Percentiles rank a stretch among this genome's conserved stretches.
phyloP scores from a whole-genome alignment of 768 basidiomycete genomes.

The Xerocomellus amylosporus region DNA sequence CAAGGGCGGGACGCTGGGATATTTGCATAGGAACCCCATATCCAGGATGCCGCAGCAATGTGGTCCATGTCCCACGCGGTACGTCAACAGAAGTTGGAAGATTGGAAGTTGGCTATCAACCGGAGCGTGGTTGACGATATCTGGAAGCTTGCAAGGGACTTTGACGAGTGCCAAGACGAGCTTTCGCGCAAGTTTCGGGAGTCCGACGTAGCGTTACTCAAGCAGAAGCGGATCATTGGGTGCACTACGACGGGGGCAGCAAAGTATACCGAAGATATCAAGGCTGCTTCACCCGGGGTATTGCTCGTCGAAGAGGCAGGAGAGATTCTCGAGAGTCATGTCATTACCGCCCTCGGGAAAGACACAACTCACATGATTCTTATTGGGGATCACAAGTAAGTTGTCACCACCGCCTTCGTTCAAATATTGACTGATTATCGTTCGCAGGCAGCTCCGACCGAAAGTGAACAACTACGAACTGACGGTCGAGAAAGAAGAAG shows the following conservation, averaged over 20 bases:
- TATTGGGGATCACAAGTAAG: slow-evolving; percentile 73
- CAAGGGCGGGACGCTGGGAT: slow-evolving; percentile 44
- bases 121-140: slow-evolving; percentile 36
- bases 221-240: slow-evolving; percentile 54
- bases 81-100: slow-evolving; percentile 27
- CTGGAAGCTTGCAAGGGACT: slow-evolving; percentile 33
- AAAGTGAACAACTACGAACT: slow-evolving; percentile 65
- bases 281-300: slow-evolving; percentile 46
- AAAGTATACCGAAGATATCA: slow-evolving; percentile 50
- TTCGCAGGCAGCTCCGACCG: slow-evolving; percentile 61
- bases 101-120: slow-evolving; percentile 39
- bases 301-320: slow-evolving; percentile 72
- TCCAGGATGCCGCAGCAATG: slow-evolving; percentile 26
- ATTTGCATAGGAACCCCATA: slow-evolving; percentile 29
- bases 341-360: slow-evolving; percentile 53
- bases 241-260: slow-evolving; percentile 73
- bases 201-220: slow-evolving; percentile 35
- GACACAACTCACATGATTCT: slow-evolving; percentile 54
- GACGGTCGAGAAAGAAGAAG: slow-evolving; percentile 66
- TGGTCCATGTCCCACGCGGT: slow-evolving; percentile 37
- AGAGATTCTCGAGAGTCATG: slow-evolving; percentile 67
- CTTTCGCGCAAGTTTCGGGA: slow-evolving; percentile 38
- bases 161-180: slow-evolving; percentile 38
- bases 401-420: background rate
- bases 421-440: background rate